Evolutionary conservation across 1,139 yeast species (phyloP), one percentile per base, ranked within the genome.

Genomic region (Candida smagusa): DNA sequence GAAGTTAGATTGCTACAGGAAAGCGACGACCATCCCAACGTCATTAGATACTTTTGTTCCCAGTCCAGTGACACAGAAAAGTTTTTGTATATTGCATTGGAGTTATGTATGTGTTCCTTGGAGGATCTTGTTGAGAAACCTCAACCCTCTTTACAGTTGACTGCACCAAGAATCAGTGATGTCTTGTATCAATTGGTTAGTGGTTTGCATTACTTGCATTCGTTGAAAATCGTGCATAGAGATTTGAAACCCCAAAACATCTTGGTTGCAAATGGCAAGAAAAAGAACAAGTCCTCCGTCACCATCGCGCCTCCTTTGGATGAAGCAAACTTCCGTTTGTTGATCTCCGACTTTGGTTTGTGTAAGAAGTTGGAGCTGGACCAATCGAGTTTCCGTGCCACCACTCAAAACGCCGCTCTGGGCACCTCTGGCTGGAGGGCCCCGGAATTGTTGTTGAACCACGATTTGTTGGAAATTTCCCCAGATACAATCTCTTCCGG

Each of bases 351-450:
- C 60, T 94, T 92, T 65, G 99, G 99, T 0, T 73, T 92, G 21
- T 92, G 98, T 59, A 90, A 92, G 55, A 86, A 85, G 54, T 65
- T 92, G 38, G 98, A 92, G 45, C 79, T 81, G 12, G 97, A 89
- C 50, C 97, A 92, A 59, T 85, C 96, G 1, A 87, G 96, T 6
- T 92, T 92, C 58, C 75, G 92, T 46, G 95, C 97, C 0, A 90
- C 96, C 0, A 82, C 92, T 0, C 89, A 89, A 23, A 84, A 88
- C 53, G 95, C 95, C 8, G 96, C 97, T 0, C 68, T 68, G 50
- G 99, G 99, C 2, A 92, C 98, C 0, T 79, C 92, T 6, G 99
- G 99, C 1, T 92, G 98, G 98, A 76, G 97, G 49, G 97, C 98
- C 0, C 98, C 98, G 0, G 99, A 92, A 55, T 66, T 92, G 27